Base-by-base conservation (phyloP, 2,329 filamentous ascomycete species). In the Triangularia verruculosa region DNA sequence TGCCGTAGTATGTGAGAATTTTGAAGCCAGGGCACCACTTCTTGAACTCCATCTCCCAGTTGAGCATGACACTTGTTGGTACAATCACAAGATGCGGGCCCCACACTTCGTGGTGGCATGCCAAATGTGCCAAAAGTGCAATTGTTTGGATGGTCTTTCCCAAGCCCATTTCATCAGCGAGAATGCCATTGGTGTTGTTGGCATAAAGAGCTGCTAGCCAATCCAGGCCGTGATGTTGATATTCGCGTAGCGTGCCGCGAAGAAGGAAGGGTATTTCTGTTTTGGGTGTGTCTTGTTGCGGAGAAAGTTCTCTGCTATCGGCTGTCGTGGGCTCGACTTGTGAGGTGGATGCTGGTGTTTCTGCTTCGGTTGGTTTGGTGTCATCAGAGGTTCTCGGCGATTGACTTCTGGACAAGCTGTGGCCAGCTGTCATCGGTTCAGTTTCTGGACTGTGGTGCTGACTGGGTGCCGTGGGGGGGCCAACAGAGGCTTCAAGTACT, bases 21-120 rank as follows among this genome's bases (percentile, higher is more conserved):
- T 97, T 98, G 82, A 99, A 99, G 0, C 95, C 94, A 2, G 96
- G 95, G 63, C 93, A 92, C 87, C 94, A 99, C 75, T 99, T 99
- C 74, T 98, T 98, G 83, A 99, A 99, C 77, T 99, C 95, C 90
- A 98, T 98, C 76, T 99, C 96, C 95, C 95, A 99, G 74, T 99
- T 99, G 68, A 99, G 86, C 84, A 99, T 97, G 57, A 99, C 96
- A 76, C 93, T 98, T 1, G 95, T 99, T 1, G 95, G 95, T 1
- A 99, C 95, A 65, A 99, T 90, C 57, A 99, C 92, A 24, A 99
- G 80, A 79, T 99, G 95, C 0, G 95, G 93, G 0, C 96, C 95
- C 96, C 95, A 99, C 4, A 96, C 88, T 72, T 93, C 87, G 73
- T 97, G 91, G 43, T 92, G 85, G 66, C 93, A 93, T 8, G 96